Evolutionary conservation across 1,139 yeast species (phyloP).

Genomic region (Scheffersomyces segobiensis): DNA sequence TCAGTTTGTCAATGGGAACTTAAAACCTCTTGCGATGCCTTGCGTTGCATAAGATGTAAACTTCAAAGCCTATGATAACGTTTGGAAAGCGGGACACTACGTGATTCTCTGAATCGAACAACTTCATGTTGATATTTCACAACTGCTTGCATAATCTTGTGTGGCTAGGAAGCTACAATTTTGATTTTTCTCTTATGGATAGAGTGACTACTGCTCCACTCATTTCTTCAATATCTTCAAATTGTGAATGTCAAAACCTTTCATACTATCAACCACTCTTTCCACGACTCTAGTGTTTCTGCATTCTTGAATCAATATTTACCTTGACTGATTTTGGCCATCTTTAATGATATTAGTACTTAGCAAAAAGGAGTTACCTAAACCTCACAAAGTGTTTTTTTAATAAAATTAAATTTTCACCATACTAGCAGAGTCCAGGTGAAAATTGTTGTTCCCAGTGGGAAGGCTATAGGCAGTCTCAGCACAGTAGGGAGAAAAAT

Average conservation of each 20-base stretch:
- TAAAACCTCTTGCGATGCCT: not conserved
- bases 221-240: not conserved
- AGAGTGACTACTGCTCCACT: not conserved
- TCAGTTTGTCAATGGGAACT: not conserved
- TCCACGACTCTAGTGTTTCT: not conserved
- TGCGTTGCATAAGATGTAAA: not conserved
- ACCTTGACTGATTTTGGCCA: slow-evolving; percentile 70
- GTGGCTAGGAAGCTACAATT: not conserved
- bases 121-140: not conserved
- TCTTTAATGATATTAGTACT: slow-evolving; percentile 27
- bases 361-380: slow-evolving; percentile 4
- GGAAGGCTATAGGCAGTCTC: not conserved
- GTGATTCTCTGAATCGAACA: not conserved
- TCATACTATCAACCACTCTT: not conserved
- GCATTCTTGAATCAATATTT: slow-evolving; percentile 20
- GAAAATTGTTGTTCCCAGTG: not conserved
- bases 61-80: not conserved
- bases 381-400: not conserved
- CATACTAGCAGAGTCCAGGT: not conserved
- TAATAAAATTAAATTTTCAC: not conserved
- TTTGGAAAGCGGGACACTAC: not conserved
- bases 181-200: not conserved
- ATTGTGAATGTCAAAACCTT: not conserved
- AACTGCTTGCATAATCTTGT: not conserved
- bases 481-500: not conserved